Evolutionary conservation across 2,329 filamentous ascomycete genomes (phyloP), one percentile per base, ranked within the genome.

Genomic region (Trichoderma afroharzianum): DNA sequence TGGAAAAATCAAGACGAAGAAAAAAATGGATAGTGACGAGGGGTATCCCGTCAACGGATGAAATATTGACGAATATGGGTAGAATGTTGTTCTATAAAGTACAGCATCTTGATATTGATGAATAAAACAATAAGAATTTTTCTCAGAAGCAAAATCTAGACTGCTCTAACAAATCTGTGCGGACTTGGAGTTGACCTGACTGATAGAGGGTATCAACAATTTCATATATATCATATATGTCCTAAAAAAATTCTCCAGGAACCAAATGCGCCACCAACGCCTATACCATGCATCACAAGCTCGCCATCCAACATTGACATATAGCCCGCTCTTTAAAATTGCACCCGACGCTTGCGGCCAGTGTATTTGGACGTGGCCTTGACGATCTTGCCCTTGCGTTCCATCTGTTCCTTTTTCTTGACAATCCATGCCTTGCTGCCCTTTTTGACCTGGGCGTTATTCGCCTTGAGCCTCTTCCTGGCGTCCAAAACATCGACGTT

Each of bases 351-450:
- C 85, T 94, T 97, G 77, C 96, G 87, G 33, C 95, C 96, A 0
- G 95, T 98, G 81, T 97, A 99, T 82, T 97, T 98, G 66, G 93
- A 97, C 70, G 88, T 94, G 1, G 90, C 84, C 85, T 98, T 98
- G 76, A 98, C 95, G 32, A 98, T 88, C 85, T 96, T 98, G 59
- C 96, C 96, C 82, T 98, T 97, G 73, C 90, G 87, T 82, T 97
- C 93, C 92, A 97, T 96, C 84, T 97, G 94, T 75, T 94, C 92
- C 85, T 96, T 97, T 81, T 95, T 96, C 82, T 90, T 89, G 80
- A 94, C 79, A 73, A 96, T 96, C 93, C 93, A 96, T 2, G 87
- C 88, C 82, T 93, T 95, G 79, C 90, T 92, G 15, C 93, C 95
- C 85, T 98, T 98, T 80, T 92, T 91, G 67, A 89, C 81, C 39